Conservation (phyloP, 2,329 filamentous ascomycete species). For the Pseudophaeomoniella oleicola region DNA sequence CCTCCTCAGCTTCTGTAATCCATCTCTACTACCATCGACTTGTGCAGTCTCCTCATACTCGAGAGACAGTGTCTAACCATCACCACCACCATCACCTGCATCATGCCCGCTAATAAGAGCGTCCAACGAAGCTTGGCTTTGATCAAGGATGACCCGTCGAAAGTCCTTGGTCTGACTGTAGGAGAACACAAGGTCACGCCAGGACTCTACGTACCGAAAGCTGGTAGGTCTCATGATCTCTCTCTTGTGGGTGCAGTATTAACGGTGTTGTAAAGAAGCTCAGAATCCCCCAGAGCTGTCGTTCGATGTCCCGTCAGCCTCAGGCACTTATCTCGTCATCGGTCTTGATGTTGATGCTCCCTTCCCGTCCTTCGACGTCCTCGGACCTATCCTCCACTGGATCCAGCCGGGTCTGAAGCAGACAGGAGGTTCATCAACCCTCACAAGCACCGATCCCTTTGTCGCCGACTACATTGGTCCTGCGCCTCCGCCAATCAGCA, state of each 20-base stretch:
- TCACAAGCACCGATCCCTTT: slow-evolving; percentile 9
- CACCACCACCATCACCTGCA: too few relatives aligned
- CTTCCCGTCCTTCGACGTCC: slow-evolving; percentile 22
- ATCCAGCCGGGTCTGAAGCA: slow-evolving; percentile 19
- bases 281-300: slow-evolving; percentile 10
- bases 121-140: slow-evolving; percentile 11
- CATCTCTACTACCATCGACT: too few relatives aligned
- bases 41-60: too few relatives aligned
- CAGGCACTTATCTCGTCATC: slow-evolving; percentile 24
- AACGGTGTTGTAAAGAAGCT: too few relatives aligned
- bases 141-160: slow-evolving; percentile 17
- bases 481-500: slow-evolving; percentile 27
- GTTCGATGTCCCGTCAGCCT: slow-evolving; percentile 5
- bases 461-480: slow-evolving; percentile 28
- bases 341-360: slow-evolving; percentile 35
- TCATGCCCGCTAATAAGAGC: slow-evolving; percentile 9
- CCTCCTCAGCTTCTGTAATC: too few relatives aligned
- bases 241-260: too few relatives aligned
- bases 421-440: slow-evolving; percentile 16
- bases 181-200: slow-evolving; percentile 15
- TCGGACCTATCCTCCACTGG: slow-evolving; percentile 35
- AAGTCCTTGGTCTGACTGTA: slow-evolving; percentile 17
- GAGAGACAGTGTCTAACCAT: too few relatives aligned
- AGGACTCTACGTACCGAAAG: slow-evolving; percentile 17
- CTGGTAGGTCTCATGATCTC: slow-evolving; percentile 13